Evolutionary conservation across 148 eudicot species (phyloP).

Genomic region (Talinum fruticosum): DNA sequence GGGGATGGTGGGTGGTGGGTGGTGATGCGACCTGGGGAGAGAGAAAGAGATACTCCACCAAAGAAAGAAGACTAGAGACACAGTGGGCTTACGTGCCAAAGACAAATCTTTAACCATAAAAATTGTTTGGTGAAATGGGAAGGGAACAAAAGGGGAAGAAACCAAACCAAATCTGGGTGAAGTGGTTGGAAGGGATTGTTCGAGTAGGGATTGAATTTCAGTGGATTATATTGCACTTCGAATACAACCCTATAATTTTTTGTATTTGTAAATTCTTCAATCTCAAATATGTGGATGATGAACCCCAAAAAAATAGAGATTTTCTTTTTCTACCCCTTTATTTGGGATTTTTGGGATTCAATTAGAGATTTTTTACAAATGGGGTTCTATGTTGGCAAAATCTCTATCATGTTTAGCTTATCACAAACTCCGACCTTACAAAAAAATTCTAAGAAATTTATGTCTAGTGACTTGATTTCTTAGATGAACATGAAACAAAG

Average conservation of each 20-base stretch:
- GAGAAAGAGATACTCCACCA: slow-evolving; percentile 26
- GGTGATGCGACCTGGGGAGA: slow-evolving; percentile 18
- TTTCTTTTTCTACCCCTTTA: not conserved
- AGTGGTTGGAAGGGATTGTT: slow-evolving; percentile 44
- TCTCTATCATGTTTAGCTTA: slow-evolving; percentile 70
- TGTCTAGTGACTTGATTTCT: too few species aligned
- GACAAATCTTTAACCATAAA: not conserved
- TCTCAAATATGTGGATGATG: not conserved
- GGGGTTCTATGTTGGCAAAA: slow-evolving; percentile 45
- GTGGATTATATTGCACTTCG: slow-evolving; percentile 45
- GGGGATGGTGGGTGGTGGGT: slow-evolving; percentile 25
- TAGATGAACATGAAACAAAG: too few species aligned
- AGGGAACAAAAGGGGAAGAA: not conserved
- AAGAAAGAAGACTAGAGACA: slow-evolving; percentile 39
- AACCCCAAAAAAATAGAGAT: too few species aligned
- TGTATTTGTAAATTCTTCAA: not conserved
- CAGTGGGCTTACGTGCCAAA: slow-evolving; percentile 28
- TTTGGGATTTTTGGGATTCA: not conserved
- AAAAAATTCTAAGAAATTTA: not conserved
- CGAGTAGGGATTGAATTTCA: slow-evolving; percentile 54
- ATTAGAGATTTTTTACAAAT: slow-evolving; percentile 12
- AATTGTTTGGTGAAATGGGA: not conserved
- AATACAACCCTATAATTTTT: slow-evolving; percentile 15
- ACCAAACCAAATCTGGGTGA: not conserved
- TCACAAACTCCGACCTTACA: slow-evolving; percentile 50